A percentile compares a stretch with the other conserved stretches of the same genome.
These are phyloP conservation scores for Mrakia hoshinonis DNA, from an alignment of 768 basidiomycete genomes.

Conservation along the genomic window DNA sequence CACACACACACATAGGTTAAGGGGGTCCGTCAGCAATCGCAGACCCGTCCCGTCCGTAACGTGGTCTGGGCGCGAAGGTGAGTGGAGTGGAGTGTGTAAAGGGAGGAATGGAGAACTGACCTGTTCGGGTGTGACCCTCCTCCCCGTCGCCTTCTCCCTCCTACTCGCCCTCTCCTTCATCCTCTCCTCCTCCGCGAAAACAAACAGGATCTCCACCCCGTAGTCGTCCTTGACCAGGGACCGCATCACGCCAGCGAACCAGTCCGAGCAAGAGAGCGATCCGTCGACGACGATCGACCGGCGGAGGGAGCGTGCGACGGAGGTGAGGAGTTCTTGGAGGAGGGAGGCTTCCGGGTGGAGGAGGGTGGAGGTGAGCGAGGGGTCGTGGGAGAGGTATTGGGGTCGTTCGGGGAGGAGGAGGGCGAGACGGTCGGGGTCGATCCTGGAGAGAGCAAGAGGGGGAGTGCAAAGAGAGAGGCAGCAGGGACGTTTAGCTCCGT, in stretches of 20 bases:
- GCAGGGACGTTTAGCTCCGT: too few species aligned
- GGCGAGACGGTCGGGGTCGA: conserved; percentile 37
- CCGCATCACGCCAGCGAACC: conserved; percentile 35
- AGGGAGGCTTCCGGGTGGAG: conserved; percentile 36
- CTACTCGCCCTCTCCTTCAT: conserved; percentile 34
- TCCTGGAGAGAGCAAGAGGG: conserved; percentile 28
- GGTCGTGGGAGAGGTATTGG: conserved; percentile 31
- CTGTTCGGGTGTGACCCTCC: conserved; percentile 22
- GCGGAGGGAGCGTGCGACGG: conserved; percentile 29
- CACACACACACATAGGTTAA: too few species aligned
- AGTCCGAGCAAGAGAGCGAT: conserved; percentile 33
- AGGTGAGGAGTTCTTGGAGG: conserved; percentile 35
- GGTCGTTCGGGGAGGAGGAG: conserved; percentile 35
- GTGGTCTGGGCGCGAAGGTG: too few species aligned
- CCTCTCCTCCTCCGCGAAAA: conserved; percentile 32
- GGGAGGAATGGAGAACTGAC: neutral
- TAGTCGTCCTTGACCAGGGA: conserved; percentile 29
- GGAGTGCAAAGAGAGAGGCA: neutral
- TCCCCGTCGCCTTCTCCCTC: conserved; percentile 34
- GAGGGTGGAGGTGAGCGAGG: conserved; percentile 28
- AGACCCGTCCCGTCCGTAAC: too few species aligned
- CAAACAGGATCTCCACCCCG: conserved; percentile 36
- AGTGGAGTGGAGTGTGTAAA: too few species aligned
- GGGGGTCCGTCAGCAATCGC: too few species aligned
- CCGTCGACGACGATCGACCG: conserved; percentile 36